phyloP scores from a whole-genome alignment of 768 basidiomycete species.

The Lanmaoa pseudosensibilis region DNA sequence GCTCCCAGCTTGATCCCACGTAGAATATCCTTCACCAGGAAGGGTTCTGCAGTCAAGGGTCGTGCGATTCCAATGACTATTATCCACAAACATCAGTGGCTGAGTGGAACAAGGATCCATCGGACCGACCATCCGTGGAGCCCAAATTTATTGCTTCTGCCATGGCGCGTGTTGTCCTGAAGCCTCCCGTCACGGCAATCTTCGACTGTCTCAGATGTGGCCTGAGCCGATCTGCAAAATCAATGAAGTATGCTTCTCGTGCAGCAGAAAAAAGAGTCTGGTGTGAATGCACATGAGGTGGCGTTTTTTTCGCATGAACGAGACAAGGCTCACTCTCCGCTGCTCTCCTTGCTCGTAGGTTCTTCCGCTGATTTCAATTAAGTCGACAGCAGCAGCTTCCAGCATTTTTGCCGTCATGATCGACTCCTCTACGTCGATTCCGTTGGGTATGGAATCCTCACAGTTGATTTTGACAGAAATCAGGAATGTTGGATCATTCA shows the following conservation, averaged over 20 bases:
- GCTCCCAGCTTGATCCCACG: constrained; percentile 24
- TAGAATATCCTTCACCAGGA: constrained; percentile 30
- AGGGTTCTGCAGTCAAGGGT: constrained; percentile 32
- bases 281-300: background rate
- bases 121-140: constrained; percentile 29
- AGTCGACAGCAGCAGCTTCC: constrained; percentile 37
- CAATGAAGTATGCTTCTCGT: constrained; percentile 33
- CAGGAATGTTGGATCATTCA: constrained; percentile 33
- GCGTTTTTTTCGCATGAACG: background rate
- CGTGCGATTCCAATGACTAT: constrained; percentile 33
- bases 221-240: constrained; percentile 30
- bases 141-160: constrained; percentile 25
- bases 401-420: constrained; percentile 31
- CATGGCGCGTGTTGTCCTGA: constrained; percentile 31
- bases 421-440: constrained; percentile 36
- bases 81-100: background rate
- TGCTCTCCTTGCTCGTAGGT: constrained; percentile 31
- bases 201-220: constrained; percentile 27
- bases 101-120: background rate
- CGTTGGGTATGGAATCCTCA: constrained; percentile 28
- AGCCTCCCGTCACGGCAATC: constrained; percentile 33
- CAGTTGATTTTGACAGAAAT: constrained; percentile 38
- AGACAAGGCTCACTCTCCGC: constrained; percentile 12
- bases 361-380: constrained; percentile 44
- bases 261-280: constrained; percentile 13